phyloP scores from a whole-genome alignment of 441 rosid species.

The Euphorbia celastroides region DNA sequence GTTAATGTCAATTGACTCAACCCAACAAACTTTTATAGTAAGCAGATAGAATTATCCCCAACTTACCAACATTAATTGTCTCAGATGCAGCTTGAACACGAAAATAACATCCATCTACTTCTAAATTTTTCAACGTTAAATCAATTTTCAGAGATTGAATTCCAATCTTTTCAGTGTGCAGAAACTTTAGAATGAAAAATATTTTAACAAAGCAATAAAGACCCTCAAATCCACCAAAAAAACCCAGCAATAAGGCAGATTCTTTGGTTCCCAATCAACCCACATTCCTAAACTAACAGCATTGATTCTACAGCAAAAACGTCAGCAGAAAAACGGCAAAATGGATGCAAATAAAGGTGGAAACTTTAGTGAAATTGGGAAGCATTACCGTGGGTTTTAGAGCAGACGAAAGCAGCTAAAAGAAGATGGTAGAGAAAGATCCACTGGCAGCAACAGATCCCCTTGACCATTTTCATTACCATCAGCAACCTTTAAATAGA shows the following conservation, averaged over 20 bases:
- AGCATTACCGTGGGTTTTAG: slow-evolving; percentile 40
- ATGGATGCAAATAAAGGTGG: not conserved
- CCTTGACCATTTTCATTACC: slow-evolving; percentile 16
- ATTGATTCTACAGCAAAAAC: not conserved
- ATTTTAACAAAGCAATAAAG: not conserved
- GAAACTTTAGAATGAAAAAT: not conserved
- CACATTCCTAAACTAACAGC: not conserved
- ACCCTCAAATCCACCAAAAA: too few relatives aligned
- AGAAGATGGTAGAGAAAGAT: slow-evolving; percentile 28
- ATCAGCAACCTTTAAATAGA: not conserved
- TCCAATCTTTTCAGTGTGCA: not conserved
- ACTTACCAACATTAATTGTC: too few relatives aligned
- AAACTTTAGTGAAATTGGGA: not conserved
- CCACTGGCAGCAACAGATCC: slow-evolving; percentile 22
- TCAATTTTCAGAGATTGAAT: not conserved
- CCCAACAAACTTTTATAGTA: too few relatives aligned
- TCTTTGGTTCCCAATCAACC: not conserved
- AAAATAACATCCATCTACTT: too few relatives aligned
- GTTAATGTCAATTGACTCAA: too few relatives aligned
- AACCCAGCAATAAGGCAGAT: too few relatives aligned
- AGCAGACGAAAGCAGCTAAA: slow-evolving; percentile 32
- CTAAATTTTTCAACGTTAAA: too few relatives aligned
- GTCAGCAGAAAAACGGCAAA: not conserved
- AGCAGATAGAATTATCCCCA: too few relatives aligned
- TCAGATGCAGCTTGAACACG: too few relatives aligned